Conservation (phyloP, 169 alveolate genomes). For the Cryptosporidium canis region DNA sequence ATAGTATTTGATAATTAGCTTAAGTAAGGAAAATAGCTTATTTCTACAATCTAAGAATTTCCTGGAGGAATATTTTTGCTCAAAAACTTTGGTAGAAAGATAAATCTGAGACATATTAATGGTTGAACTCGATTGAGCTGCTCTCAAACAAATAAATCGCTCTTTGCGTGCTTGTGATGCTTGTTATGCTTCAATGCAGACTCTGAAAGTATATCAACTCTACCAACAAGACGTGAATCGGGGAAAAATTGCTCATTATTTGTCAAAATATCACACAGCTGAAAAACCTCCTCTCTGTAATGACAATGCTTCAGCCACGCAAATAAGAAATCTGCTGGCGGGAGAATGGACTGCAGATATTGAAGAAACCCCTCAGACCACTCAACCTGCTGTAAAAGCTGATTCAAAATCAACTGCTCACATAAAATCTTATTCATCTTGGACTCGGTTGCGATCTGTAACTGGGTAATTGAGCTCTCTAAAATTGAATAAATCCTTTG, state of each 20-base stretch:
- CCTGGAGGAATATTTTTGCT: neutral
- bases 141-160: conserved; percentile 20
- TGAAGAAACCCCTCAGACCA: conserved; percentile 82
- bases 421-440: conserved; percentile 81
- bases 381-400: conserved; percentile 80
- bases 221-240: conserved; percentile 61
- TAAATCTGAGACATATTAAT: neutral
- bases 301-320: conserved; percentile 84
- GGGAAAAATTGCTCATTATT: conserved; percentile 52
- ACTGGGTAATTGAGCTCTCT: conserved; percentile 81
- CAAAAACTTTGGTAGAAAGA: neutral
- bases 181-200: conserved; percentile 61
- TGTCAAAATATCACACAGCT: conserved; percentile 59
- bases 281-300: conserved; percentile 74
- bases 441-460: conserved; percentile 80
- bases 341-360: conserved; percentile 80
- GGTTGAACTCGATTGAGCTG: neutral
- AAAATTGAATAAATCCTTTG: conserved; percentile 80
- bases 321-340: conserved; percentile 85
- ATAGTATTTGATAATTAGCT: neutral
- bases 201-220: conserved; percentile 65
- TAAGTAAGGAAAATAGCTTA: neutral
- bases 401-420: conserved; percentile 80
- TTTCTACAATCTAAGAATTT: neutral
- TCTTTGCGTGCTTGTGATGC: conserved; percentile 61